Base-by-base conservation (phyloP, 305 asterid species). In the Fraxinus xanthoxyloides region DNA sequence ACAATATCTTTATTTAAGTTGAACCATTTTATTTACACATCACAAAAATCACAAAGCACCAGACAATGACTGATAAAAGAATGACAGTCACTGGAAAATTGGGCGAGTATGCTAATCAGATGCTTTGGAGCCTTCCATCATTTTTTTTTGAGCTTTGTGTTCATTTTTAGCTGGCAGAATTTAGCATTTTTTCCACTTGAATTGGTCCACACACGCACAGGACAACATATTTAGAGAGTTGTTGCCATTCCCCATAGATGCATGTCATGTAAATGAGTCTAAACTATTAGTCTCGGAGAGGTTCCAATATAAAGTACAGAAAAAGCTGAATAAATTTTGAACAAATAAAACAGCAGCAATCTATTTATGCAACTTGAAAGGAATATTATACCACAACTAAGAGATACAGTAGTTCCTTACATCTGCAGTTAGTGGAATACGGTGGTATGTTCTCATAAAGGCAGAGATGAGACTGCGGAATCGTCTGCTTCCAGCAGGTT, bases 401-500 rank as follows among this genome's bases (percentile, higher is more conserved):
- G 81, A 67, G 26, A 32, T 65, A 80, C 43, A 82, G 73, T 70
- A 61, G 69, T 67, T 76, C 70, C 99, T 93, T 93, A 96, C 99
- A 86, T 96, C 97, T 72, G 94, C 92, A 82, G 93, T 91, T 65
- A 96, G 92, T 78, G 99, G 99, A 81, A 96, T 80, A 80, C 92
- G 98, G 89, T 96, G 98, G 87, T 96, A 96, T 72, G 98, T 91
- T 86, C 89, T 94, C 98, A 96, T 90, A 82, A 96, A 96, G 81
- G 95, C 88, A 77, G 99, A 92, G 81, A 96, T 91, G 79, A 91
- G 97, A 88, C 85, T 88, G 75, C 98, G 97, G 84, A 94, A 93
- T 84, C 97, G 83, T 89, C 89, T 90, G 90, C 97, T 93, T 87
- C 99, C 99, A 74, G 98, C 98, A 76, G 99, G 98, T 79, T 94